These are phyloP conservation scores for Citrus mangshanensis DNA, from an alignment of 345 rosid species.

Conservation along the genomic window DNA sequence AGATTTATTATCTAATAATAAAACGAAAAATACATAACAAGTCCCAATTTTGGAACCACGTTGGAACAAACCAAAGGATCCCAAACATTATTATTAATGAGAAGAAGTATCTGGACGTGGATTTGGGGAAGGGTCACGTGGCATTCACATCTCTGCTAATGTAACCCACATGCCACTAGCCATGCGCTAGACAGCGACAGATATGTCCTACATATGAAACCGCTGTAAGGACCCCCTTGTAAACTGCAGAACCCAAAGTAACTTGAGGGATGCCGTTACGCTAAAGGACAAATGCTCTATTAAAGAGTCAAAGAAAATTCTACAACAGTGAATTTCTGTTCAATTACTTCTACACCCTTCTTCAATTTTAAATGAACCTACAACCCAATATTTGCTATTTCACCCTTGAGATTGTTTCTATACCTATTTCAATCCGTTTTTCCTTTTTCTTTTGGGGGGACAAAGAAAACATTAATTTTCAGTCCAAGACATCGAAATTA, in stretches of 20 bases:
- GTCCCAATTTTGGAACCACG: too few species aligned
- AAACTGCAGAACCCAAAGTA: neutral
- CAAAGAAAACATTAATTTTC: neutral
- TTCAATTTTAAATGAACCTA: neutral
- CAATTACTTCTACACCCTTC: neutral
- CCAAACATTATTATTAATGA: too few species aligned
- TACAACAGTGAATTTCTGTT: neutral
- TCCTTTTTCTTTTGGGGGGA: neutral
- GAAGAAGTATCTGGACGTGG: neutral
- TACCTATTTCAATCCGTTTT: neutral
- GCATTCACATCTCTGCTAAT: neutral
- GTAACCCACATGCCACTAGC: constrained; percentile 2
- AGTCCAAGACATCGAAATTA: too few species aligned
- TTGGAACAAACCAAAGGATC: too few species aligned
- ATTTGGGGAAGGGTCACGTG: neutral
- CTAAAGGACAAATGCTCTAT: constrained; percentile 4
- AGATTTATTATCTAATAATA: too few species aligned
- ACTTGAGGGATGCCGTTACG: neutral
- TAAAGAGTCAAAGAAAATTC: neutral
- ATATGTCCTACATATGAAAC: neutral
- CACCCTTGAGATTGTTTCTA: neutral
- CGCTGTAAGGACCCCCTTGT: neutral
- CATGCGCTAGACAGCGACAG: neutral
- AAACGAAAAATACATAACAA: too few species aligned
- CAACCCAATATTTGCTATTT: neutral